Percentiles rank a stretch among this genome's conserved stretches.
Conservation (phyloP, 129 eudicot species). For the Centaurea solstitialis region DNA sequence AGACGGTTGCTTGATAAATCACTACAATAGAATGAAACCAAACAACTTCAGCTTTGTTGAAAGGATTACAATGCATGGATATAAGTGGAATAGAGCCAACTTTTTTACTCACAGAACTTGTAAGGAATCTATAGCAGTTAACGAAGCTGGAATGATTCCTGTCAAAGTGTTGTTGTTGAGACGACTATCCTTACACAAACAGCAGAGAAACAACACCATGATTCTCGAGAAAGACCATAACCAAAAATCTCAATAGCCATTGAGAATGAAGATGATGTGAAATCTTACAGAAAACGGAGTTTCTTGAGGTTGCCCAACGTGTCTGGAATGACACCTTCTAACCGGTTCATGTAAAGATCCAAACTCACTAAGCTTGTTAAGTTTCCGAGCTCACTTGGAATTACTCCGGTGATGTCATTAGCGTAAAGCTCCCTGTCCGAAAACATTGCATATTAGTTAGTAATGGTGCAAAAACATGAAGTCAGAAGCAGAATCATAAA, state of each 20-base stretch:
- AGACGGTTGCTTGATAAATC: constrained; percentile 69
- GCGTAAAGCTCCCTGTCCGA: constrained; percentile 59
- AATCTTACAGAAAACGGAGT: constrained; percentile 68
- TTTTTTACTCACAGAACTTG: constrained; percentile 72
- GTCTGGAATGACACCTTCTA: constrained; percentile 59
- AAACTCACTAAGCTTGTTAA: constrained; percentile 63
- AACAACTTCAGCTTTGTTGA: neutral
- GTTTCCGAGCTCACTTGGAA: constrained; percentile 65
- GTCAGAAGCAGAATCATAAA: neutral
- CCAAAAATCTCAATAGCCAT: neutral
- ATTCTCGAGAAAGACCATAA: neutral
- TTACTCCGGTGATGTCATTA: constrained; percentile 60
- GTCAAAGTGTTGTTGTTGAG: constrained; percentile 73
- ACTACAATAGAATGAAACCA: constrained; percentile 21
- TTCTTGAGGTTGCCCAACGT: constrained; percentile 60
- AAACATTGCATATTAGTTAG: neutral
- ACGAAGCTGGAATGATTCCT: constrained; percentile 58
- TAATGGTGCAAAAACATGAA: neutral
- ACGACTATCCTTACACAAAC: constrained; percentile 58
- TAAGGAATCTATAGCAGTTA: constrained; percentile 48
- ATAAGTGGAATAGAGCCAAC: neutral
- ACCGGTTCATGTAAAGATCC: constrained; percentile 69
- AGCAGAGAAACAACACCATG: constrained; percentile 13
- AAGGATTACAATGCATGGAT: neutral
- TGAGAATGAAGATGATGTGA: neutral